Conservation (phyloP, 2,329 filamentous ascomycete species). For the Mycosphaerella sp. region DNA sequence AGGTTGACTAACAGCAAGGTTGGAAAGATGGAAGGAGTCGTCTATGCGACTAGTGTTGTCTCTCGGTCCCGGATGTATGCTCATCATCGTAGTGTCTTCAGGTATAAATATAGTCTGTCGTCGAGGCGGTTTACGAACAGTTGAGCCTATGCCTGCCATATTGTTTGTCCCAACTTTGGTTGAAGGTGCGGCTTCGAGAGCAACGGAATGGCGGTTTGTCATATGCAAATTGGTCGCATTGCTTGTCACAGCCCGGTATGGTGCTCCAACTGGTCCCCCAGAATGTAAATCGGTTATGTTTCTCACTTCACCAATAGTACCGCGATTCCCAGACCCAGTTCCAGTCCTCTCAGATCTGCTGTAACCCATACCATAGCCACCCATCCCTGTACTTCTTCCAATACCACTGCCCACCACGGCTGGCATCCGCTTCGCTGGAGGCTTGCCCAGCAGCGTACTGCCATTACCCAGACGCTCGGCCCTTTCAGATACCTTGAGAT, state of each 20-base stretch:
- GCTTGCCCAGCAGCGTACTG: conserved; percentile 26
- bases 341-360: not conserved
- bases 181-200: not conserved
- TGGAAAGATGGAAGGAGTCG: conserved; percentile 28
- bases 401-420: not conserved
- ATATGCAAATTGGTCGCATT: not conserved
- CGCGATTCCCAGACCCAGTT: not conserved
- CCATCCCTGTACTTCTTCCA: not conserved
- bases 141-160: not conserved
- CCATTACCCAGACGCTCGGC: conserved; percentile 13
- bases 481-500: not conserved
- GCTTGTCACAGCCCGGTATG: not conserved
- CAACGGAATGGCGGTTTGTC: not conserved
- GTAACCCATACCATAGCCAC: not conserved
- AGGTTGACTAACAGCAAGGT: not conserved
- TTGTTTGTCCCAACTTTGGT: not conserved
- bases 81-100: conserved; percentile 47
- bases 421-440: conserved; percentile 19
- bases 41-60: conserved; percentile 28
- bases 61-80: conserved; percentile 45
- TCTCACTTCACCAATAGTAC: not conserved
- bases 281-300: not conserved
- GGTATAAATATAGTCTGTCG: conserved; percentile 48
- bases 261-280: not conserved
- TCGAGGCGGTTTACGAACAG: conserved; percentile 35